Evolutionary conservation across 306 rosid species (phyloP).

Genomic region (Astragalus membranaceus): DNA sequence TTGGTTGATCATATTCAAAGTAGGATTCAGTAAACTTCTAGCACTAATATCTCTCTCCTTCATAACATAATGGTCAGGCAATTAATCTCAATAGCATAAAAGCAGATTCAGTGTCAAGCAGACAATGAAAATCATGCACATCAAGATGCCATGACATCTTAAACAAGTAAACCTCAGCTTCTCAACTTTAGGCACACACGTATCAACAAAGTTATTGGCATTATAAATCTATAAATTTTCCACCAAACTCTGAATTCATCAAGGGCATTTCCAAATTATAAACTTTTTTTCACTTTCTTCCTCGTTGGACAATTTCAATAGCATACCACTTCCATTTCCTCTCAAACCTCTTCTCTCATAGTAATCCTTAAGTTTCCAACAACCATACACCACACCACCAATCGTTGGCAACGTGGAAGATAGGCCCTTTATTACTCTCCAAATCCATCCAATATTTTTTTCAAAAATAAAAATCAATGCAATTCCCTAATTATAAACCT

Average conservation of each 20-base stretch:
- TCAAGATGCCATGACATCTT: background rate
- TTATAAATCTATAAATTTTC: background rate
- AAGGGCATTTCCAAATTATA: background rate
- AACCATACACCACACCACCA: background rate
- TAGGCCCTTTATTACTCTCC: background rate
- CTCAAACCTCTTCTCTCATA: background rate
- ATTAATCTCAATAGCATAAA: background rate
- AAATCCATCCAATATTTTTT: background rate
- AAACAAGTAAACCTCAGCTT: background rate
- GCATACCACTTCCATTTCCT: background rate
- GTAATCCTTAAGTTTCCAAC: background rate
- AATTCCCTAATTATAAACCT: conserved; percentile 5
- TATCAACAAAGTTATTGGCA: background rate
- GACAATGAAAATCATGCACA: background rate
- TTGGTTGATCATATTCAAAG: background rate
- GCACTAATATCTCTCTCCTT: background rate
- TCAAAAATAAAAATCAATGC: background rate
- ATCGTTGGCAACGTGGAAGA: too few relatives aligned
- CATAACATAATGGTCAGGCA: background rate
- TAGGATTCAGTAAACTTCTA: background rate
- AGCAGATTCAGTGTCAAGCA: background rate
- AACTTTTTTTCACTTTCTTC: background rate
- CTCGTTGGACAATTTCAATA: background rate
- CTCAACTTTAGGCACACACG: background rate
- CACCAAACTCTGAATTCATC: background rate